Conservation (phyloP, 2,329 filamentous ascomycete genomes). For the Polytolypa hystricis region DNA sequence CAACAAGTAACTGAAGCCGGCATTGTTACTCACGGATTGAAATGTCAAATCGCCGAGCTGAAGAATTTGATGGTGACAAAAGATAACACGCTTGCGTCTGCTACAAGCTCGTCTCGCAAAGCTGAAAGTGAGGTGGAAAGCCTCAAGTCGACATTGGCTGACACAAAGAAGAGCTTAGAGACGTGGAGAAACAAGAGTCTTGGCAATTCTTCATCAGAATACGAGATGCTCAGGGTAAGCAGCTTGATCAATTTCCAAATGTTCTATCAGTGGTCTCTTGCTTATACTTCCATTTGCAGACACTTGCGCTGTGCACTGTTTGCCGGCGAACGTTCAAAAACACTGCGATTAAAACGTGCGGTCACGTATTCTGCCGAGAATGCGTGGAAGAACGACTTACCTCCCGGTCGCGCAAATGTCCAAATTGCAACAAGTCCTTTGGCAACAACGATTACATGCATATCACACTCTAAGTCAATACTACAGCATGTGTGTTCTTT, state of each 20-base stretch:
- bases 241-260: slow-evolving; percentile 1
- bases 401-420: slow-evolving; percentile 89
- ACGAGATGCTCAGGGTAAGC: slow-evolving; percentile 77
- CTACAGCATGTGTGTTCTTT: too few relatives aligned
- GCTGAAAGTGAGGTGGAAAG: slow-evolving; percentile 65
- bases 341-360: slow-evolving; percentile 83
- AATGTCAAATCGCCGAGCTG: slow-evolving; percentile 65
- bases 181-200: slow-evolving; percentile 73
- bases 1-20: slow-evolving; percentile 57
- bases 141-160: slow-evolving; percentile 63
- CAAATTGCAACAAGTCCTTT: slow-evolving; percentile 84
- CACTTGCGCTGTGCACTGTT: slow-evolving; percentile 76
- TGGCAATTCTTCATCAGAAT: slow-evolving; percentile 69
- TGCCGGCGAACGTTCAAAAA: slow-evolving; percentile 93
- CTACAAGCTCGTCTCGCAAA: slow-evolving; percentile 50
- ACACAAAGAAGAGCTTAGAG: slow-evolving; percentile 72
- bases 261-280: too few relatives aligned
- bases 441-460: slow-evolving; percentile 82
- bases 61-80: slow-evolving; percentile 64
- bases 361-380: slow-evolving; percentile 83
- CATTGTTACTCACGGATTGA: slow-evolving; percentile 59
- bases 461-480: slow-evolving; percentile 37
- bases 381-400: slow-evolving; percentile 84
- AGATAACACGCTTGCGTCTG: slow-evolving; percentile 56
- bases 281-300: slow-evolving; percentile 33